Evolutionary conservation across 75 land plant species (phyloP).

Genomic region (Chamaecyparis obtusa): DNA sequence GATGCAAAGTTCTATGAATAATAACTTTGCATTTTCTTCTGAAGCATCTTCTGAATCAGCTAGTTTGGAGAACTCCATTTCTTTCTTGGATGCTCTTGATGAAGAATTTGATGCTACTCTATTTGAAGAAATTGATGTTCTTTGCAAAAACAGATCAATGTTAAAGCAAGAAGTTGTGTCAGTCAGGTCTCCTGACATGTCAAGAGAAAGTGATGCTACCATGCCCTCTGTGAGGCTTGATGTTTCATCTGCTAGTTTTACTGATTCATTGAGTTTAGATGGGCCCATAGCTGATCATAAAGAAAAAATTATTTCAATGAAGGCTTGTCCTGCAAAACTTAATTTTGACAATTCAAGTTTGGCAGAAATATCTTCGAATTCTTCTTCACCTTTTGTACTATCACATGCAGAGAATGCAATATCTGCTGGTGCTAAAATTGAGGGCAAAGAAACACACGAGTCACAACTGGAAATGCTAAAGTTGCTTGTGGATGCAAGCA

Average conservation of each 20-base stretch:
- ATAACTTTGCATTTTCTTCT: background rate
- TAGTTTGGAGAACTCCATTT: background rate
- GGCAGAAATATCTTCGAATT: slow-evolving; percentile 8
- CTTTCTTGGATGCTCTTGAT: slow-evolving; percentile 1
- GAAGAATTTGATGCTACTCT: slow-evolving; percentile 69
- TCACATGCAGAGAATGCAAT: slow-evolving; percentile 1
- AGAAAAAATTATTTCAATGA: background rate
- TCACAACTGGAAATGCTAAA: slow-evolving; percentile 1
- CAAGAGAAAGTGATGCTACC: background rate
- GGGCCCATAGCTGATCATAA: background rate
- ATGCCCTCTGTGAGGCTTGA: slow-evolving; percentile 1
- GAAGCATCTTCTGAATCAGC: background rate
- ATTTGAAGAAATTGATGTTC: slow-evolving; percentile 59
- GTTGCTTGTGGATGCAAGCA: background rate
- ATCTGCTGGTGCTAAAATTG: background rate
- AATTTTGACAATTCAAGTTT: background rate
- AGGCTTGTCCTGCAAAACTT: background rate
- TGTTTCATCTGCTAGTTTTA: background rate
- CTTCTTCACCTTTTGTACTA: background rate
- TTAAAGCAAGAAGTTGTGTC: slow-evolving; percentile 7
- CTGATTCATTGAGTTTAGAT: background rate
- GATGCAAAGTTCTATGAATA: background rate
- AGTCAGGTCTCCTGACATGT: slow-evolving; percentile 10
- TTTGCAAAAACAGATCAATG: slow-evolving; percentile 42
- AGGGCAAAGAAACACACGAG: background rate